Conservation (phyloP, 2,329 filamentous ascomycete species). For the Annulohypoxylon truncatum region DNA sequence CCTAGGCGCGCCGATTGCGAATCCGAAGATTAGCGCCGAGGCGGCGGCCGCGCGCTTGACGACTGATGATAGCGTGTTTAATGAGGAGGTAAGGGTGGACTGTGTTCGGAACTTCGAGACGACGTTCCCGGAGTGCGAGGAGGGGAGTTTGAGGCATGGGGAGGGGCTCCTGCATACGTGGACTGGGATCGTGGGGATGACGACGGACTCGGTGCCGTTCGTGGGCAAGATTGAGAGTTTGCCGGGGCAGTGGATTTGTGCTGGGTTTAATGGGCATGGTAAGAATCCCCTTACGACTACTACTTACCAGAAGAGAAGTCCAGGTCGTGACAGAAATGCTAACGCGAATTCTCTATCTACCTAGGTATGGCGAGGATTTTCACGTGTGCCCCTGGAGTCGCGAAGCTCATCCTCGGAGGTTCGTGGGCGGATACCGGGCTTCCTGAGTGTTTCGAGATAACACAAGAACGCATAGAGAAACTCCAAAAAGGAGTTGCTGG, state of each 20-base stretch:
- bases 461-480: constrained; percentile 42
- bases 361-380: constrained; percentile 58
- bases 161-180: constrained; percentile 59
- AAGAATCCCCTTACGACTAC: constrained; percentile 29
- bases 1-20: constrained; percentile 57
- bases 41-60: constrained; percentile 49
- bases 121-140: constrained; percentile 50
- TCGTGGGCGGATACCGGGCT: constrained; percentile 54
- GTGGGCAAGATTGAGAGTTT: constrained; percentile 56
- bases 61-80: constrained; percentile 55
- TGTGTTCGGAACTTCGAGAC: constrained; percentile 51
- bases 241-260: constrained; percentile 60
- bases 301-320: background rate
- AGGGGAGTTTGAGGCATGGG: constrained; percentile 48
- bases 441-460: constrained; percentile 51
- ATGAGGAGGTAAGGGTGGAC: constrained; percentile 55
- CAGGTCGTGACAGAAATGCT: background rate
- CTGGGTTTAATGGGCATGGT: constrained; percentile 63
- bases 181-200: constrained; percentile 62
- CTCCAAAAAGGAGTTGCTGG: constrained; percentile 31
- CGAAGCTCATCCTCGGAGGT: constrained; percentile 54
- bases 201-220: constrained; percentile 59
- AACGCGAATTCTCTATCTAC: constrained; percentile 27
- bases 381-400: constrained; percentile 58
- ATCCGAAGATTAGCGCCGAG: constrained; percentile 52